Percentiles rank a stretch among this genome's conserved stretches.
Conservation (phyloP, 352 stramenopile genomes). For the Globisporangium okanoganense region DNA sequence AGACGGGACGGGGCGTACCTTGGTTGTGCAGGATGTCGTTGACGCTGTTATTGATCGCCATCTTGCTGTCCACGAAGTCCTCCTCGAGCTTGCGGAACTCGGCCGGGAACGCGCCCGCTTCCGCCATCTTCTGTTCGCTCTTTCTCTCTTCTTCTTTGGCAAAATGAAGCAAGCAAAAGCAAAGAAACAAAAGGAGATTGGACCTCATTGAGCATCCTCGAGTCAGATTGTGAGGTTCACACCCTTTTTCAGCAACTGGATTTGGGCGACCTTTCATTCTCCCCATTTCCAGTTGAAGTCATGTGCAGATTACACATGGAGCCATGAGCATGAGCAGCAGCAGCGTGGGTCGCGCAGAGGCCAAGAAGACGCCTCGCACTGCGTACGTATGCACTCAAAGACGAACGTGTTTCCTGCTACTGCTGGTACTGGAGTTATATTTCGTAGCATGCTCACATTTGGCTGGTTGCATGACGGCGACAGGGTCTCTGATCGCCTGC, state of each 20-base stretch:
- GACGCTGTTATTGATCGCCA: conserved; percentile 77
- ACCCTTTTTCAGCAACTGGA: conserved; percentile 1
- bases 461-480: not conserved
- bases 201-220: not conserved
- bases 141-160: not conserved
- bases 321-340: conserved; percentile 5
- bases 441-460: not conserved
- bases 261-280: conserved; percentile 3
- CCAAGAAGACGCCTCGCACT: conserved; percentile 30
- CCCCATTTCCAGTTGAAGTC: not conserved
- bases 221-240: not conserved
- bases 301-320: not conserved
- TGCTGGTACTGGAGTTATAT: not conserved
- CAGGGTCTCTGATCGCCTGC: conserved; percentile 47
- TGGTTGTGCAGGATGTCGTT: conserved; percentile 54
- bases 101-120: conserved; percentile 31
- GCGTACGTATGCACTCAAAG: conserved; percentile 17
- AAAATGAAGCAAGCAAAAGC: not conserved
- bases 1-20: conserved; percentile 22
- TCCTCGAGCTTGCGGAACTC: conserved; percentile 72
- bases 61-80: conserved; percentile 81
- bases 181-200: not conserved
- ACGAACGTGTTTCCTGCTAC: not conserved
- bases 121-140: conserved; percentile 23
- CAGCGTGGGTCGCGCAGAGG: conserved; percentile 22